Percentiles rank a stretch among this genome's conserved stretches.
Evolutionary conservation across 78 protist species (phyloP).

Genomic region (Chrysochromulina tobinii): DNA sequence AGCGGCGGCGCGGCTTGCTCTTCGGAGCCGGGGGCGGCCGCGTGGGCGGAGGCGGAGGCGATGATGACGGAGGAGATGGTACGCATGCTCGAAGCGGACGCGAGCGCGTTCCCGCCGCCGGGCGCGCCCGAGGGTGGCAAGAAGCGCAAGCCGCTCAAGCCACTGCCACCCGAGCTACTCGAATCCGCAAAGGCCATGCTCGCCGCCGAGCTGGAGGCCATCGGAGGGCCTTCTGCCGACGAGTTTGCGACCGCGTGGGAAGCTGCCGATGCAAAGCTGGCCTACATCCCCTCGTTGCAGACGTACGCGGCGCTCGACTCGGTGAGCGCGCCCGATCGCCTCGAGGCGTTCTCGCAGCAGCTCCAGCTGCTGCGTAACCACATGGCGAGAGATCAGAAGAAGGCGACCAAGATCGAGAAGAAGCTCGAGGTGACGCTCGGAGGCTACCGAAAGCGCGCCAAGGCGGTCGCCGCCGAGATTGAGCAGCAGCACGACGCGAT

Average conservation of each 20-base stretch:
- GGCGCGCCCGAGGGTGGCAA: background rate
- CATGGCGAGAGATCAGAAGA: background rate
- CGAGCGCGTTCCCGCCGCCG: background rate
- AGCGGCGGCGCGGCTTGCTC: background rate
- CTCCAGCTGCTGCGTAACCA: background rate
- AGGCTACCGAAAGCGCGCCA: background rate
- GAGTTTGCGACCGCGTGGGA: background rate
- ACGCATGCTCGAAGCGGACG: constrained; percentile 9
- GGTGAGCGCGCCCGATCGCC: background rate
- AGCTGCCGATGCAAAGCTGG: background rate
- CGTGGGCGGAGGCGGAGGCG: background rate
- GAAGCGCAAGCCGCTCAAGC: background rate
- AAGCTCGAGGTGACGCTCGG: background rate
- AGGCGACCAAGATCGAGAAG: constrained; percentile 19
- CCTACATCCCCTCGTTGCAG: constrained; percentile 17
- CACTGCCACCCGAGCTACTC: background rate
- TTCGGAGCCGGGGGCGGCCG: background rate
- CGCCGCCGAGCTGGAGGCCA: background rate
- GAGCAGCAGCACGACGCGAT: background rate
- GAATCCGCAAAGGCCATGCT: background rate
- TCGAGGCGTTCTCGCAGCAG: background rate
- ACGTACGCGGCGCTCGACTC: background rate
- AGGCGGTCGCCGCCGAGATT: background rate
- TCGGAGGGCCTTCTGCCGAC: too few relatives aligned
- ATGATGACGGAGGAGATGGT: constrained; percentile 4